These are phyloP conservation scores for Halophytophthora batemanensis DNA, from an alignment of 352 stramenopile species.

Conservation along the genomic window DNA sequence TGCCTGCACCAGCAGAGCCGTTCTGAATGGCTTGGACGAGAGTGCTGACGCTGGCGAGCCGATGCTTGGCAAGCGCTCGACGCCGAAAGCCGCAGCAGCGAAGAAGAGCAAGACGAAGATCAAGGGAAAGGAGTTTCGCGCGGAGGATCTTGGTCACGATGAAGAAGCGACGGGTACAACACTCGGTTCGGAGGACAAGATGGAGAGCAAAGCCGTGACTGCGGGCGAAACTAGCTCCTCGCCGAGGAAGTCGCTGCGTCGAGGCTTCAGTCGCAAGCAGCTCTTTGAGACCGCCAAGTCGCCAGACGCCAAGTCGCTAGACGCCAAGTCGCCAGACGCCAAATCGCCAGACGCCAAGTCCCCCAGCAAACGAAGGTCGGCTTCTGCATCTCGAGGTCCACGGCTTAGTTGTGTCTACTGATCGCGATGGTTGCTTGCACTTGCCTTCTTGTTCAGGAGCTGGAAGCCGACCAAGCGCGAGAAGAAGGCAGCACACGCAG, in stretches of 20 bases:
- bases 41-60: conserved; percentile 4
- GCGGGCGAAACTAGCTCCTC: conserved; percentile 10
- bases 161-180: conserved; percentile 5
- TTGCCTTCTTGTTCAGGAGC: conserved; percentile 11
- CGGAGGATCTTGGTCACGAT: conserved; percentile 2
- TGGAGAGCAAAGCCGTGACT: conserved; percentile 1
- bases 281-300: conserved; percentile 10
- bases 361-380: conserved; percentile 9
- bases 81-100: not conserved
- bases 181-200: conserved; percentile 8
- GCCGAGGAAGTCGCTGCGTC: conserved; percentile 15
- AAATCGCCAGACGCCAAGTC: conserved; percentile 15
- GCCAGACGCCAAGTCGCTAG: conserved; percentile 11
- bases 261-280: conserved; percentile 13
- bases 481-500: conserved; percentile 15
- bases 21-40: conserved; percentile 1
- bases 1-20: not conserved
- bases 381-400: not conserved
- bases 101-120: conserved; percentile 1
- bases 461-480: conserved; percentile 27
- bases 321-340: conserved; percentile 11
- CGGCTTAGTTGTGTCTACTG: not conserved
- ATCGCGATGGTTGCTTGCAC: not conserved
- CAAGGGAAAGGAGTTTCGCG: conserved; percentile 1
- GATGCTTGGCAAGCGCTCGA: not conserved